Conservation (phyloP, 2,329 filamentous ascomycete genomes). For the Talaromyces islandicus region DNA sequence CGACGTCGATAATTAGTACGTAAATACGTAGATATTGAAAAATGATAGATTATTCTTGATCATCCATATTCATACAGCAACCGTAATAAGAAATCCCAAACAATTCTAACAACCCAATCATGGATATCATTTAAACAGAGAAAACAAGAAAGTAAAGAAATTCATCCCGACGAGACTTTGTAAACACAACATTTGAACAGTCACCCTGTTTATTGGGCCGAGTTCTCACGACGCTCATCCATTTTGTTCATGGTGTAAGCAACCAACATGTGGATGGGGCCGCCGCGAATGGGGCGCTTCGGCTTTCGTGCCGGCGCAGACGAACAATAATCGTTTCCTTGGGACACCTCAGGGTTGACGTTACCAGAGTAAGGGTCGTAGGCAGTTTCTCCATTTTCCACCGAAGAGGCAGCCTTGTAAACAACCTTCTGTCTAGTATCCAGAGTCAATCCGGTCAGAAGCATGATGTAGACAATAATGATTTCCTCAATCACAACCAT, state of each 20-base stretch:
- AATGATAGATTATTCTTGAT: too few species aligned
- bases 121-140: not conserved
- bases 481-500: conserved; percentile 28
- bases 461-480: conserved; percentile 22
- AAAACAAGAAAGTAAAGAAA: not conserved
- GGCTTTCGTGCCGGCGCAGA: not conserved
- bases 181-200: not conserved
- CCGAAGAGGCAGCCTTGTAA: not conserved
- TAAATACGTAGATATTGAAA: not conserved
- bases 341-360: not conserved
- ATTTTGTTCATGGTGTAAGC: not conserved
- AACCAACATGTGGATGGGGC: conserved; percentile 1
- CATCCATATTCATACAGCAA: not conserved
- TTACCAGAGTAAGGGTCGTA: not conserved
- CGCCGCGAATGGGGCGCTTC: not conserved
- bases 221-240: not conserved
- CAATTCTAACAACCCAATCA: not conserved
- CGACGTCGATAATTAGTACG: not conserved
- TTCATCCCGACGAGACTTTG: not conserved
- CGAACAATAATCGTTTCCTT: not conserved
- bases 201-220: not conserved
- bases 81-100: not conserved
- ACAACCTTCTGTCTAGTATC: not conserved
- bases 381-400: not conserved
- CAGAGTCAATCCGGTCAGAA: conserved; percentile 17